Evolutionary conservation across 306 rosid species (phyloP).

Genomic region (Astragalus glycyphyllos): DNA sequence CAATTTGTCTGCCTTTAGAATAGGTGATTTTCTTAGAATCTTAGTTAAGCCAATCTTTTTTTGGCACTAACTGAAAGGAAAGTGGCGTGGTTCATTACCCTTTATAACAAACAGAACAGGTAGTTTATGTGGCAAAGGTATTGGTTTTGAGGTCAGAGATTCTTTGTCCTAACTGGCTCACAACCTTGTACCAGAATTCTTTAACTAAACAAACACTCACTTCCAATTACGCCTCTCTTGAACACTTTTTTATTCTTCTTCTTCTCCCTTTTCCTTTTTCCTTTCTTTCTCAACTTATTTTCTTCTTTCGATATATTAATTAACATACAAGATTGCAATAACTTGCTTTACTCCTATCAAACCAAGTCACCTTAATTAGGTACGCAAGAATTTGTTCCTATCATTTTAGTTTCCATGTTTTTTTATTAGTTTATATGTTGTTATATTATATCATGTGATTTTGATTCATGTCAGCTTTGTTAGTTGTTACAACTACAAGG

Average conservation of each 20-base stretch:
- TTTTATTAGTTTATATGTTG: neutral
- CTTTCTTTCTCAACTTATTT: slow-evolving; percentile 23
- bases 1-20: slow-evolving; percentile 33
- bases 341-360: slow-evolving; percentile 24
- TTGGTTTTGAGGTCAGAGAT: slow-evolving; percentile 56
- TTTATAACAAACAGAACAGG: slow-evolving; percentile 38
- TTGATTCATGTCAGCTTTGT: slow-evolving; percentile 17
- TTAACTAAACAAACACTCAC: slow-evolving; percentile 40
- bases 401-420: slow-evolving; percentile 19
- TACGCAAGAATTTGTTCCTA: slow-evolving; percentile 33
- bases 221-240: slow-evolving; percentile 10
- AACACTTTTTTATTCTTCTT: slow-evolving; percentile 6
- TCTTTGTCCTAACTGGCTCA: slow-evolving; percentile 64
- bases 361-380: slow-evolving; percentile 26
- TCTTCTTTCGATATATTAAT: slow-evolving; percentile 31
- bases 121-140: slow-evolving; percentile 53
- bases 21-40: slow-evolving; percentile 34
- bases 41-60: slow-evolving; percentile 44
- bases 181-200: slow-evolving; percentile 43
- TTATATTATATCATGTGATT: slow-evolving; percentile 23
- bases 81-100: slow-evolving; percentile 40
- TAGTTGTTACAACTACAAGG: neutral
- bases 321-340: slow-evolving; percentile 31
- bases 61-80: slow-evolving; percentile 39
- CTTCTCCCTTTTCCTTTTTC: slow-evolving; percentile 22